A percentile compares a stretch with the other conserved stretches of the same genome.
Evolutionary conservation across 2,329 filamentous ascomycete genomes (phyloP).

Genomic region (Seiridium unicorne): DNA sequence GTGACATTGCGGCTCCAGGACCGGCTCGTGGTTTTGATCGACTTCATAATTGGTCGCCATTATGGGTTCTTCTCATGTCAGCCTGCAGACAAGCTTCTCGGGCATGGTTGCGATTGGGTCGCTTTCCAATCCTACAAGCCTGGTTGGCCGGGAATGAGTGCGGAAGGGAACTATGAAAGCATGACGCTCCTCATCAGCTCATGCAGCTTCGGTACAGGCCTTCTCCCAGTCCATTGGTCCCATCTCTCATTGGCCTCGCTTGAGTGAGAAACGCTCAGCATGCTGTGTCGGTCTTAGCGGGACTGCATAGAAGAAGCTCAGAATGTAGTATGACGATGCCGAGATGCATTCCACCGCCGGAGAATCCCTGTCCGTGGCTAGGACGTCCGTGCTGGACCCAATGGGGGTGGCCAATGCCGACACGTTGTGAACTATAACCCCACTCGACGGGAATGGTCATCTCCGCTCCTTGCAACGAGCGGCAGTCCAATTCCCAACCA

Average conservation of each 20-base stretch:
- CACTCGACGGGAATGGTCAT: not conserved
- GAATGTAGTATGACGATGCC: not conserved
- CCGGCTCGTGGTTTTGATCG: not conserved
- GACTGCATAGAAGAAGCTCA: not conserved
- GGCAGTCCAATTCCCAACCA: no score
- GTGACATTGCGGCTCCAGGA: not conserved
- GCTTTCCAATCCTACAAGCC: not conserved
- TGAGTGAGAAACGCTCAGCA: no score
- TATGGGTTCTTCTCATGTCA: not conserved
- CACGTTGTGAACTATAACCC: not conserved
- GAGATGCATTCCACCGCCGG: not conserved
- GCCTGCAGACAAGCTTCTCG: not conserved
- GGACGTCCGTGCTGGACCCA: not conserved
- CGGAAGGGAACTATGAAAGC: no score
- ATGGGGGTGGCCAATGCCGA: not conserved
- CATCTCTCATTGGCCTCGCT: no score
- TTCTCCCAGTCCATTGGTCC: no score
- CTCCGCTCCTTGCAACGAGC: not conserved
- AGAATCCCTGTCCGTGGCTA: not conserved
- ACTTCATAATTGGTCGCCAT: not conserved
- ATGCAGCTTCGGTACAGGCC: no score
- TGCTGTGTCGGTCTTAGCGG: not conserved
- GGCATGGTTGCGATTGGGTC: not conserved
- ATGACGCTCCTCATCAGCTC: no score
- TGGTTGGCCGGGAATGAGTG: not conserved